Conservation (phyloP, 1,284 basidiomycete genomes). For the Athelia psychrophila region DNA sequence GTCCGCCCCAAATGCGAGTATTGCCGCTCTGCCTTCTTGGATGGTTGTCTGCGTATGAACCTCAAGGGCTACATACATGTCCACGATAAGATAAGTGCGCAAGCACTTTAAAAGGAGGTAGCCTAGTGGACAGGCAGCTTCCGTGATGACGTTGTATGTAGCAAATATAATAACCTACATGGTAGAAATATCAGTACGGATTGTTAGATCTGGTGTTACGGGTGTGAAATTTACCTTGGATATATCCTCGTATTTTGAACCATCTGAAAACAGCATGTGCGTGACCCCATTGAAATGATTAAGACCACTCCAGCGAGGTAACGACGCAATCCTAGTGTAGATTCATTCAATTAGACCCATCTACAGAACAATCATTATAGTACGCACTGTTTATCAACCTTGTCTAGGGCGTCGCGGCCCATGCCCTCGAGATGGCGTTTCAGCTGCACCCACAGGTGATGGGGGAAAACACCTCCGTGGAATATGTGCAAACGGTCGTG, state of each 20-base stretch:
- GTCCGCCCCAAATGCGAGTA: constrained; percentile 13
- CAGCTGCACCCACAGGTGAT: no score
- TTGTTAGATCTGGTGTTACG: background rate
- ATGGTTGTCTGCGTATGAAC: constrained; percentile 30
- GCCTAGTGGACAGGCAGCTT: constrained; percentile 6
- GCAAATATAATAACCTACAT: constrained; percentile 25
- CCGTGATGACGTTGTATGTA: constrained; percentile 21
- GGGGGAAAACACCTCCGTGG: background rate
- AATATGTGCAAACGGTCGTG: constrained; percentile 36
- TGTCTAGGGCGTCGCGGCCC: no score
- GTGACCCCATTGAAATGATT: constrained; percentile 32
- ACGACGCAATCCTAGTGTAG: constrained; percentile 16
- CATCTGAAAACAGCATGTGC: constrained; percentile 31
- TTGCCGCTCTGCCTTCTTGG: constrained; percentile 15
- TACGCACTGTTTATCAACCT: no score
- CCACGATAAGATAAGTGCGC: constrained; percentile 24
- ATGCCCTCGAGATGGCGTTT: no score
- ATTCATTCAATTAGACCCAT: no score
- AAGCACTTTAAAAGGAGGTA: constrained; percentile 24
- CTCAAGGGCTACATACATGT: constrained; percentile 25
- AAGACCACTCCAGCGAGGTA: constrained; percentile 33
- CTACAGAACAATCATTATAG: background rate
- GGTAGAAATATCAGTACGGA: background rate
- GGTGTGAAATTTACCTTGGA: constrained; percentile 26
- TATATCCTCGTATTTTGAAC: constrained; percentile 34